phyloP scores from a whole-genome alignment of 2,329 filamentous ascomycete species.

The Aspergillus udagawae region DNA sequence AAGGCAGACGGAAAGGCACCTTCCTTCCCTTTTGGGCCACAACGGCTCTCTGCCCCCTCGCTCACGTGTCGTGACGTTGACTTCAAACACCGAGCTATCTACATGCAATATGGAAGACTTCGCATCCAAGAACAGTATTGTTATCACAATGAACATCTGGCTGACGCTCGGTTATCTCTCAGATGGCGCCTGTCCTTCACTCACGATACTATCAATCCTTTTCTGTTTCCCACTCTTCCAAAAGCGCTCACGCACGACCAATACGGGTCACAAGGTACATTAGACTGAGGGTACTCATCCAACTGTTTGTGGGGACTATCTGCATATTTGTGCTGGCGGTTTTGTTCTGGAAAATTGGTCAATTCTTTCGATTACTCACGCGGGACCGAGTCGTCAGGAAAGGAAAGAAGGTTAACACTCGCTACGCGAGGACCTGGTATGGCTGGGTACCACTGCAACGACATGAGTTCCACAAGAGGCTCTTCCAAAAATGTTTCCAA shows the following conservation, averaged over 20 bases:
- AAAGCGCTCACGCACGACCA: slow-evolving; percentile 20
- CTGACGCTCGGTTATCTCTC: slow-evolving; percentile 2
- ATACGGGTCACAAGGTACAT: slow-evolving; percentile 23
- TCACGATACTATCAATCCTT: slow-evolving; percentile 24
- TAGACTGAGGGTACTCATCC: slow-evolving; percentile 26
- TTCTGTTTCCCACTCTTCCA: slow-evolving; percentile 21
- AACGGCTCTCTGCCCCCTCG: background rate
- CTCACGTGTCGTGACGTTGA: background rate
- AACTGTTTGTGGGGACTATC: slow-evolving; percentile 34
- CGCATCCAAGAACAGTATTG: slow-evolving; percentile 10
- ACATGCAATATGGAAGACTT: background rate
- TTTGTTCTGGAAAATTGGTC: slow-evolving; percentile 37
- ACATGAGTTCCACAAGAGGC: slow-evolving; percentile 27
- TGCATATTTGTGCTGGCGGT: slow-evolving; percentile 36
- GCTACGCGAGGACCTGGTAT: slow-evolving; percentile 41
- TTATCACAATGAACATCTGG: slow-evolving; percentile 17
- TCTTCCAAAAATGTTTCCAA: slow-evolving; percentile 16
- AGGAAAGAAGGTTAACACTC: slow-evolving; percentile 27
- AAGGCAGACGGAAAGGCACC: background rate
- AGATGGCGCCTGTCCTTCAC: slow-evolving; percentile 29
- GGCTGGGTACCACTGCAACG: slow-evolving; percentile 36
- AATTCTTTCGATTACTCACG: slow-evolving; percentile 35
- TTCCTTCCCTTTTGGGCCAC: background rate
- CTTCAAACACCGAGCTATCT: background rate
- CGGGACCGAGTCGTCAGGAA: slow-evolving; percentile 27